Evolutionary conservation across 23 red algal species (phyloP), one percentile per base, ranked within the genome.

Genomic region (Gracilaria domingensis): DNA sequence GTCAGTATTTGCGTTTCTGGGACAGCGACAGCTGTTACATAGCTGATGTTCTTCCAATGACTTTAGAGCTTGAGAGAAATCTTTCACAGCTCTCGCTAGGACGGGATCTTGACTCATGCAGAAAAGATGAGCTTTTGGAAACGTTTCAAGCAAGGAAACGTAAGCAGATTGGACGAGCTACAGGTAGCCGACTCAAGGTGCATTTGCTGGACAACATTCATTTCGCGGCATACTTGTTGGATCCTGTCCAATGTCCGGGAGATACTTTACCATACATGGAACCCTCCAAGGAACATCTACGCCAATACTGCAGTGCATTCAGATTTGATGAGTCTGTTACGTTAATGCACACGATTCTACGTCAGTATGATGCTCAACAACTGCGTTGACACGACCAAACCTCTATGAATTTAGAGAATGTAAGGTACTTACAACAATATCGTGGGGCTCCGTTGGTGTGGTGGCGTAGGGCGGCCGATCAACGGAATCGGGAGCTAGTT

Each of bases 171-270:
- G 42, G 11, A 11, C 5, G 35, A 38, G 12, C 4, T 21, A 21
- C 20, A 4, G 5, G 40, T 23, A 45, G 42, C 42, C 4, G 42
- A 11, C 61, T 61, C 17, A 59, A 60, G 23, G 80, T 83, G 56
- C 80, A 54, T 29, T 33, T 83, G 30, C 34, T 83, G 35, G 80
- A 83, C 34, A 54, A 83, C 53, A 66, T 83, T 64, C 57, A 60
- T 64, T 83, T 58, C 4, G 77, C 56, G 14, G 48, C 80, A 28
- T 29, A 83, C 28, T 29, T 58, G 24, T 38, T 83, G 33, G 80
- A 83, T 39, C 80, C 80, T n/a, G 23, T 60, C 30, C 48, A 29
- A 47, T 36, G 49, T 62, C 56, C 80, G 38, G 38, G 56, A 29
- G 80, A 83, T 83, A 57, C 75, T 1, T 20, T 8, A 6, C 33